Conservation (phyloP, 2,329 filamentous ascomycete species). For the Calonectria ilicicola region DNA sequence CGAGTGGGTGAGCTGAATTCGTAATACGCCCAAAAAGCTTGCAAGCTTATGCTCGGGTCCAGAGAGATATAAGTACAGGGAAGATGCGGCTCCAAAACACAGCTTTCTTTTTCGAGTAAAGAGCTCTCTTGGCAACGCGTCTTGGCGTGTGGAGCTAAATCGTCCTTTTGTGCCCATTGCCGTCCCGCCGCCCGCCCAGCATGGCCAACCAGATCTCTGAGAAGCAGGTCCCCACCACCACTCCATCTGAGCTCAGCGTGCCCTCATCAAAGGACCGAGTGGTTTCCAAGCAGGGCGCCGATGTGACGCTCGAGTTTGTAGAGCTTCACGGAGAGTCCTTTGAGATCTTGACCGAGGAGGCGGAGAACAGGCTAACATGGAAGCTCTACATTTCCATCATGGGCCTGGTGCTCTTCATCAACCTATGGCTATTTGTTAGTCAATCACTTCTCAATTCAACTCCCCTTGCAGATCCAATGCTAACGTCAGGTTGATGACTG, state of each 20-base stretch:
- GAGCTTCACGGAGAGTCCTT: constrained; percentile 14
- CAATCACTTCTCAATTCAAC: neutral
- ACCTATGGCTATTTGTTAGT: constrained; percentile 19
- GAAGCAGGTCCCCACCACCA: neutral
- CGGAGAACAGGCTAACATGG: constrained; percentile 9
- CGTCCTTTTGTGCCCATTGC: neutral
- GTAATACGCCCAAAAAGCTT: neutral
- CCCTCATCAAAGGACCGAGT: constrained; percentile 11
- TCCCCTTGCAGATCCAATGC: neutral
- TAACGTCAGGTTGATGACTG: neutral
- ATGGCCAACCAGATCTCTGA: constrained; percentile 1
- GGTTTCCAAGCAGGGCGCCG: constrained; percentile 15
- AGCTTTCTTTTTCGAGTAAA: constrained; percentile 4
- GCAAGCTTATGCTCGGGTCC: neutral
- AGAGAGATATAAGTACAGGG: constrained; percentile 4
- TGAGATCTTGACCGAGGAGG: constrained; percentile 7
- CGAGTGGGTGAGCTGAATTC: neutral
- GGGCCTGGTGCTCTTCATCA: constrained; percentile 5
- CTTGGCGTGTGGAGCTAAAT: neutral
- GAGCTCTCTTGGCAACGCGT: constrained; percentile 8
- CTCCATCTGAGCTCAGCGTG: constrained; percentile 6
- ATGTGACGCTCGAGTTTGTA: constrained; percentile 18
- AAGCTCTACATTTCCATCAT: constrained; percentile 15
- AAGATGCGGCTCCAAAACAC: constrained; percentile 8
- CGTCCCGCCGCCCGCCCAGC: neutral